Percentiles rank a stretch among this genome's conserved stretches.
Conservation (phyloP, 2,329 filamentous ascomycete genomes). For the Alternaria burnsii region DNA sequence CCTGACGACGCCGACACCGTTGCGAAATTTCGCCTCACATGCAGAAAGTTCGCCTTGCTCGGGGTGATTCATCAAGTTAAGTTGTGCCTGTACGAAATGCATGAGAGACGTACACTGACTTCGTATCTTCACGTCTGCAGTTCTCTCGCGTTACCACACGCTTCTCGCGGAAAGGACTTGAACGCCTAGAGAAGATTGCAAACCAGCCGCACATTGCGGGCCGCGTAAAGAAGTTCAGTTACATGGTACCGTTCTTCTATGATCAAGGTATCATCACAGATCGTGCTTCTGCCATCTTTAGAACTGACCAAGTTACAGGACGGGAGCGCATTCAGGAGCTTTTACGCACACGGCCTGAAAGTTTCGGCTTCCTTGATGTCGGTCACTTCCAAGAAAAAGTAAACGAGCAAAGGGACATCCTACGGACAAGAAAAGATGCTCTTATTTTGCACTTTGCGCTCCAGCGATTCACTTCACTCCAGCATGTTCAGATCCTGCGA, state of each 20-base stretch:
- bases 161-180: conserved; percentile 60
- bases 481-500: conserved; percentile 71
- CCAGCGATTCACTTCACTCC: conserved; percentile 65
- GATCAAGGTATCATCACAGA: conserved; percentile 54
- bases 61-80: conserved; percentile 55
- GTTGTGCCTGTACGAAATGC: too few species aligned
- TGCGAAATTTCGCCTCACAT: conserved; percentile 57
- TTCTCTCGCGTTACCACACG: conserved; percentile 62
- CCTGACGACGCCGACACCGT: conserved; percentile 56
- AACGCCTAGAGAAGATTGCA: conserved; percentile 60
- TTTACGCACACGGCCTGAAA: conserved; percentile 47
- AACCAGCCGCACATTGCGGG: conserved; percentile 59
- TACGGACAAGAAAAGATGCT: conserved; percentile 61
- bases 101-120: too few species aligned
- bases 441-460: conserved; percentile 63
- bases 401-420: conserved; percentile 61
- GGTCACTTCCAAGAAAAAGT: conserved; percentile 56
- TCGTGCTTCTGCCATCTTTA: not conserved
- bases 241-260: conserved; percentile 68
- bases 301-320: conserved; percentile 42
- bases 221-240: conserved; percentile 68
- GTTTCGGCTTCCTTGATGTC: conserved; percentile 51
- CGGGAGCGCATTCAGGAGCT: conserved; percentile 53
- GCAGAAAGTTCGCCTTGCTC: conserved; percentile 42
- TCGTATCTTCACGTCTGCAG: conserved; percentile 26